These are phyloP conservation scores for Fusarium gaditjirri DNA, from an alignment of 2,329 filamentous ascomycete species.

Conservation along the genomic window DNA sequence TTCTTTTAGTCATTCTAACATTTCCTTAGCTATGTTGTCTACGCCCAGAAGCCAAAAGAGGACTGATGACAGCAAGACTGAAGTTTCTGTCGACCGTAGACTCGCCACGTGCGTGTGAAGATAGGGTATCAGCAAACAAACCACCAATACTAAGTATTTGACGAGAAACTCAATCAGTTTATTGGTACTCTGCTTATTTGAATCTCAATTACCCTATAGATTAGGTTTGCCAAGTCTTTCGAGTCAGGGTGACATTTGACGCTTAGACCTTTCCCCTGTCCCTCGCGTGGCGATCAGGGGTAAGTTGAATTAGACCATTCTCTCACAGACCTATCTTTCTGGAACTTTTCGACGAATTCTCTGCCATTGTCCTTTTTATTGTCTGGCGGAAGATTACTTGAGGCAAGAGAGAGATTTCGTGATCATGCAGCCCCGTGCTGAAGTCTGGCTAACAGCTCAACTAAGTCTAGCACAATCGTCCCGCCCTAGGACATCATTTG, in stretches of 20 bases:
- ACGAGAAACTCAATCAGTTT: not conserved
- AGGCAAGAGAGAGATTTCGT: not conserved
- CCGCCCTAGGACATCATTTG: not conserved
- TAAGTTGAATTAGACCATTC: not conserved
- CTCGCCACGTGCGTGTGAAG: too few relatives aligned
- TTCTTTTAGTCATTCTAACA: not conserved
- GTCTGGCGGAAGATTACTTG: not conserved
- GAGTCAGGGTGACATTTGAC: not conserved
- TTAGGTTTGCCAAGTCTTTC: not conserved
- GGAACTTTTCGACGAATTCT: not conserved
- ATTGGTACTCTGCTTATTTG: not conserved
- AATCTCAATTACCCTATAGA: not conserved
- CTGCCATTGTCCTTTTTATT: not conserved
- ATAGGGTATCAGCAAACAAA: not conserved
- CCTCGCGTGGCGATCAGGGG: not conserved
- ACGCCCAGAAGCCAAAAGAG: slow-evolving; percentile 14
- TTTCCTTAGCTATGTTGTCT: slow-evolving; percentile 23
- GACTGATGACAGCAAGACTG: not conserved
- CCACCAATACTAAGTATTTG: too few relatives aligned
- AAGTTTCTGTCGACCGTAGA: not conserved
- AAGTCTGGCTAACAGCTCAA: not conserved
- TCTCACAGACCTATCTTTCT: not conserved
- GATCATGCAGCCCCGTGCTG: too few relatives aligned
- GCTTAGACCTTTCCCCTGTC: not conserved
- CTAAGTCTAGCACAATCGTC: not conserved